phyloP scores from a whole-genome alignment of 805 yeast species.

The Isabelozyma gotoi region DNA sequence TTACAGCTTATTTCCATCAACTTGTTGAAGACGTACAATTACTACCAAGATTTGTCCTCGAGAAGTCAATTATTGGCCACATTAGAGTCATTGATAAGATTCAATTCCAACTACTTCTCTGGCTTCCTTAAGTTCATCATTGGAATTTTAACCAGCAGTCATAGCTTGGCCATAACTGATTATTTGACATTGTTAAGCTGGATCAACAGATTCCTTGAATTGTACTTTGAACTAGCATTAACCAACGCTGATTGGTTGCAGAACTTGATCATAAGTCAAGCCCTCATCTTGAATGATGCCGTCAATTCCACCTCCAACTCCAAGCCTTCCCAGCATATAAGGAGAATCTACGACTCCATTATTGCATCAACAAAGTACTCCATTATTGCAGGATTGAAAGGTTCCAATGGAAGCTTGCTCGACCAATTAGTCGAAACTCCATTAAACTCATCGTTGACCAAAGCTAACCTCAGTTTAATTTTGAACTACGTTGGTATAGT shows the following conservation, averaged over 20 bases:
- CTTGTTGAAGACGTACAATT: slow-evolving; percentile 48
- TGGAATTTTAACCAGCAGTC: slow-evolving; percentile 21
- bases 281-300: slow-evolving; percentile 34
- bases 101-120: slow-evolving; percentile 30
- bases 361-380: slow-evolving; percentile 28
- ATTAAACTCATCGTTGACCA: background rate
- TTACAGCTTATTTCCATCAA: slow-evolving; percentile 18
- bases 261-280: slow-evolving; percentile 28
- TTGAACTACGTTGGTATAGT: slow-evolving; percentile 5
- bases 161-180: slow-evolving; percentile 52
- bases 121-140: slow-evolving; percentile 41
- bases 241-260: background rate
- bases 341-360: slow-evolving; percentile 27
- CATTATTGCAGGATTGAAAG: slow-evolving; percentile 6
- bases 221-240: background rate
- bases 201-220: slow-evolving; percentile 41
- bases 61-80: slow-evolving; percentile 41
- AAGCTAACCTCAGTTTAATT: background rate
- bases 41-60: slow-evolving; percentile 52
- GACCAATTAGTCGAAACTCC: background rate
- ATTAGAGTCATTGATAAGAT: slow-evolving; percentile 34
- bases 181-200: slow-evolving; percentile 58
- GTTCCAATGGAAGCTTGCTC: background rate
- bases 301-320: slow-evolving; percentile 1
- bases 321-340: slow-evolving; percentile 8